phyloP scores from a whole-genome alignment of 345 rosid species.

The Melaleuca quinquenervia region DNA sequence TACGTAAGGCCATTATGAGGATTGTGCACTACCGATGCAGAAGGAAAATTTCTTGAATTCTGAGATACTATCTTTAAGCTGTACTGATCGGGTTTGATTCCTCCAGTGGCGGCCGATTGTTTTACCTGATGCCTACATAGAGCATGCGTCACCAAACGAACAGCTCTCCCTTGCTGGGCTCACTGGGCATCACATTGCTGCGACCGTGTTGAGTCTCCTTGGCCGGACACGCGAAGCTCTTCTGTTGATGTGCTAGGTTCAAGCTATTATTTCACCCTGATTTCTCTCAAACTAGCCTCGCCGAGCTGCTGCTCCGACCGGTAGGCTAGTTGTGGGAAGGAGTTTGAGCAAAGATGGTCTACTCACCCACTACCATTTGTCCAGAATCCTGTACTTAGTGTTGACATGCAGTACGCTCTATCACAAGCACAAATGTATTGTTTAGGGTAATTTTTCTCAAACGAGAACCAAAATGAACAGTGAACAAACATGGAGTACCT shows the following conservation, averaged over 20 bases:
- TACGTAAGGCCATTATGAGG: background rate
- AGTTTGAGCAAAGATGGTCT: background rate
- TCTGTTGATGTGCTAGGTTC: conserved; percentile 58
- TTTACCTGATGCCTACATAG: conserved; percentile 73
- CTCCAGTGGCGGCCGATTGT: conserved; percentile 92
- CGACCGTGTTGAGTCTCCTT: conserved; percentile 66
- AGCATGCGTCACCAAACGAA: conserved; percentile 60
- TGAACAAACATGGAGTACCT: background rate
- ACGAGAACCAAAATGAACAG: background rate
- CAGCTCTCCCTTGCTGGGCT: conserved; percentile 74
- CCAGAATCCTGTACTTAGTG: background rate
- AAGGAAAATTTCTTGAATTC: background rate
- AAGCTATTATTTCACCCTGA: background rate
- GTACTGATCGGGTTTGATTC: background rate
- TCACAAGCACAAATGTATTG: background rate
- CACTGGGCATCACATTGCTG: conserved; percentile 89
- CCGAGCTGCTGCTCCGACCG: background rate
- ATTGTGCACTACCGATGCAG: background rate
- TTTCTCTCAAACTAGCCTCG: background rate
- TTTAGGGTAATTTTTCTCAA: background rate
- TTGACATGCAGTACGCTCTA: background rate
- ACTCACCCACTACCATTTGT: background rate
- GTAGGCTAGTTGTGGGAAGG: background rate
- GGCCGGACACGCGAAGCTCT: conserved; percentile 88
- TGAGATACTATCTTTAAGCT: background rate